phyloP scores from a whole-genome alignment of 2,329 filamentous ascomycete genomes.

The Diaporthe ampelina region DNA sequence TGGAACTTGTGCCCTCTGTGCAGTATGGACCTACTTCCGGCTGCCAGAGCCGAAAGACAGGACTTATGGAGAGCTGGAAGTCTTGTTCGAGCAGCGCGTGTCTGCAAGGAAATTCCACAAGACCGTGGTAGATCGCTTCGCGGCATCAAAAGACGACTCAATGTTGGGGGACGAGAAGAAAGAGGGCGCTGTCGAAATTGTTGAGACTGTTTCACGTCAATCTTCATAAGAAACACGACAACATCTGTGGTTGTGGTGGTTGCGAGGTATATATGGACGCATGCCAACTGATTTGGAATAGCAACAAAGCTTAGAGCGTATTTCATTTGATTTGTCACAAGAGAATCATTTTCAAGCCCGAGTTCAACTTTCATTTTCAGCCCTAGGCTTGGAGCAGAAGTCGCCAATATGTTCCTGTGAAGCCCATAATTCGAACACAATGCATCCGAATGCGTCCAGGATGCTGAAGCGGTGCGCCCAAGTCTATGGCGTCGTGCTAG shows the following conservation, averaged over 20 bases:
- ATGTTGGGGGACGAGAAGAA: slow-evolving; percentile 16
- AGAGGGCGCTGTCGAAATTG: slow-evolving; percentile 18
- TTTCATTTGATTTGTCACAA: not conserved
- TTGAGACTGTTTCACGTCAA: slow-evolving; percentile 22
- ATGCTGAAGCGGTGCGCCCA: not conserved
- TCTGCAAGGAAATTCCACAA: slow-evolving; percentile 58
- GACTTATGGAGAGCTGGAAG: slow-evolving; percentile 68
- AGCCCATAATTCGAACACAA: not conserved
- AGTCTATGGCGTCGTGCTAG: slow-evolving; percentile 14
- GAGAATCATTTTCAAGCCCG: not conserved
- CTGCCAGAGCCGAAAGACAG: slow-evolving; percentile 68
- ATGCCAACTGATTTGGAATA: not conserved
- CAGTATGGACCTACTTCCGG: slow-evolving; percentile 65
- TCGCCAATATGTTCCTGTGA: not conserved
- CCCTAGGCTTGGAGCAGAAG: not conserved
- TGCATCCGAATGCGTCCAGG: not conserved
- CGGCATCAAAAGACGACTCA: slow-evolving; percentile 15
- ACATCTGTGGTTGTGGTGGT: not conserved
- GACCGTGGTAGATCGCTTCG: slow-evolving; percentile 45
- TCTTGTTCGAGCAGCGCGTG: slow-evolving; percentile 63
- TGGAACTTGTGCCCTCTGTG: slow-evolving; percentile 58
- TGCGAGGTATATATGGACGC: not conserved
- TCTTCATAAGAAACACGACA: not conserved
- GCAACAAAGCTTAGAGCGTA: not conserved
- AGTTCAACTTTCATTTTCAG: too few species aligned